phyloP scores from a whole-genome alignment of 192 early-diverging fungal genomes.

The Backusella luteola region DNA sequence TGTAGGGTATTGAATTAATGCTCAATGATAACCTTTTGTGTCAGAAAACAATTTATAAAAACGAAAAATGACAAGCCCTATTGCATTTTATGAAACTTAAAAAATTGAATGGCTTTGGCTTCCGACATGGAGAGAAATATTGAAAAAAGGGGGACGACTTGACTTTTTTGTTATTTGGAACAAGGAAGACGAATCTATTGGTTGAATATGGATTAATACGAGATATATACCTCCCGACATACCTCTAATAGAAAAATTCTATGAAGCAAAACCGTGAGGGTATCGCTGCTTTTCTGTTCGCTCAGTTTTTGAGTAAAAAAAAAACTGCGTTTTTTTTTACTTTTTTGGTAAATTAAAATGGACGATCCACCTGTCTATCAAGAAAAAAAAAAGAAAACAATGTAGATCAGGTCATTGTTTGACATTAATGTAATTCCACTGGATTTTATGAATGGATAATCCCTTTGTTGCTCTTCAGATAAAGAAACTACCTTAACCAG shows the following conservation, averaged over 20 bases:
- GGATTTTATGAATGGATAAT: background rate
- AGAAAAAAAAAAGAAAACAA: background rate
- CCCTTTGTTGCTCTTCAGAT: background rate
- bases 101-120: background rate
- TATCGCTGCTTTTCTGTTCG: background rate
- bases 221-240: background rate
- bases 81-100: background rate
- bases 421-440: background rate
- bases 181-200: background rate
- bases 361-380: background rate
- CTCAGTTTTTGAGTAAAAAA: background rate
- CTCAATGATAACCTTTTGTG: background rate
- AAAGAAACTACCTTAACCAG: background rate
- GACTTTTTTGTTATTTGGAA: background rate
- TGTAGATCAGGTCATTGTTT: constrained; percentile 1
- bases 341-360: background rate
- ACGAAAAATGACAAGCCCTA: background rate
- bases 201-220: background rate
- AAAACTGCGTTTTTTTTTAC: background rate
- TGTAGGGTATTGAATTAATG: background rate
- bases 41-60: background rate
- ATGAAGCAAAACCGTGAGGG: background rate
- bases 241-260: background rate
- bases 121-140: background rate
- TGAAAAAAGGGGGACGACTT: background rate